Evolutionary conservation across 768 basidiomycete species (phyloP), one percentile per base, ranked within the genome.

Genomic region (Agaricus subrufescens): DNA sequence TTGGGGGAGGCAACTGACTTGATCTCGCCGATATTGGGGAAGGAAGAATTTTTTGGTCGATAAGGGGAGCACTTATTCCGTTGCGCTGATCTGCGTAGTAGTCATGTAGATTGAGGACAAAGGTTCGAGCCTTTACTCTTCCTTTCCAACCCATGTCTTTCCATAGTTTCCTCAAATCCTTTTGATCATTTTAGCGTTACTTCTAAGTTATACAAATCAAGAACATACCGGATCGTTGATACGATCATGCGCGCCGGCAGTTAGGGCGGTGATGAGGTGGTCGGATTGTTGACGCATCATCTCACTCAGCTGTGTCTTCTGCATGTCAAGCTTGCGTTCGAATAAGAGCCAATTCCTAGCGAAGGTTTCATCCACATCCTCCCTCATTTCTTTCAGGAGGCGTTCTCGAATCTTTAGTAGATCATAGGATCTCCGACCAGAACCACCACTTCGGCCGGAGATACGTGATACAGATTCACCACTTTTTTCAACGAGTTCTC

Each of bases 91-190:
- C 69, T 4, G 66, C 63, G 46, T 66, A 74, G 49, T 71, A 70
- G 50, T 76, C 73, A 34, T 69, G 71, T 9, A 76, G 61, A 27
- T 71, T 71, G 7, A 78, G 67, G 4, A 79, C 76, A 46, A 82
- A 81, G 51, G 77, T 75, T 2, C 72, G 66, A 1, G 79, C 75
- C 60, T 81, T 79, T 31, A 81, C 80, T 56, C 71, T 80, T 10
- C 76, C 73, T 59, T 72, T 74, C 80, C 80, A 81, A 12, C 70
- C 71, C 78, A 80, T 80, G 19, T 78, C 75, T 62, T 75, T 78
- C 81, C 80, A 82, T 1, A 82, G 67, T 7, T 63, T 65, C 46
- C 69, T 73, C 19, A 82, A 63, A 56, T 81, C 77, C 80, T 81
- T 58, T 30, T 12, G 19, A 30, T 23, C n/a, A 8, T 6, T 14